Evolutionary conservation across 2,329 filamentous ascomycete species (phyloP).

Genomic region (Fusarium odoratissimum): DNA sequence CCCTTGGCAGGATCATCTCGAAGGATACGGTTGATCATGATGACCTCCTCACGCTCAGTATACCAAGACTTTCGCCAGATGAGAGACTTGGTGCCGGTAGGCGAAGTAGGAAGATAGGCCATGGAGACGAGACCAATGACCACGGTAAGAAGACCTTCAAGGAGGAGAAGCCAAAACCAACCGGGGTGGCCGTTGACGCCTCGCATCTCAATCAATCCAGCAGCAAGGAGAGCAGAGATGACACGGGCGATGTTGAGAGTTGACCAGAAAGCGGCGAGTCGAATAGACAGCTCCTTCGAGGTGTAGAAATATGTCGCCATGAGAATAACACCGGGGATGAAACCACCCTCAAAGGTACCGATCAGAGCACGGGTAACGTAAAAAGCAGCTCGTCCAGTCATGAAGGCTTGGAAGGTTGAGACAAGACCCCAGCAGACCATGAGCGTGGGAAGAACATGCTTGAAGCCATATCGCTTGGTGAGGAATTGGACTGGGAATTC

Average conservation of each 20-base stretch:
- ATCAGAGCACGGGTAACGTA: constrained; percentile 64
- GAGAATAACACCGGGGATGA: constrained; percentile 70
- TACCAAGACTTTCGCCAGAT: constrained; percentile 75
- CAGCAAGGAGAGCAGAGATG: constrained; percentile 61
- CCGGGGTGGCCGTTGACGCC: constrained; percentile 60
- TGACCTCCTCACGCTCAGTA: constrained; percentile 73
- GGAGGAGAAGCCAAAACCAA: constrained; percentile 66
- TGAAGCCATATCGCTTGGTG: constrained; percentile 68
- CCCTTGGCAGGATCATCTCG: constrained; percentile 67
- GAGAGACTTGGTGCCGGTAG: constrained; percentile 71
- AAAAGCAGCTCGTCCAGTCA: constrained; percentile 59
- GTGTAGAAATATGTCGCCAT: constrained; percentile 81
- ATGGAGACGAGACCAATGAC: constrained; percentile 65
- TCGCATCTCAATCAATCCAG: constrained; percentile 61
- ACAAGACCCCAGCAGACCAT: constrained; percentile 63
- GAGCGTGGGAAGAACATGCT: constrained; percentile 64
- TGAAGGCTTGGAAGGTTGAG: constrained; percentile 62
- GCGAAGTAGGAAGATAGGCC: constrained; percentile 71
- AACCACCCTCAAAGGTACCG: constrained; percentile 66
- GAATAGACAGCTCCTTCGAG: constrained; percentile 72
- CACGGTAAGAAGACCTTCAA: constrained; percentile 59
- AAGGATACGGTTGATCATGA: constrained; percentile 72
- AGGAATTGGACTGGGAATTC: constrained; percentile 70
- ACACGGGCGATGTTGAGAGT: constrained; percentile 58
- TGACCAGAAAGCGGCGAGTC: constrained; percentile 77